Evolutionary conservation across 2,329 filamentous ascomycete species (phyloP), one percentile per base, ranked within the genome.

Genomic region (Dactylellina parvicollis): DNA sequence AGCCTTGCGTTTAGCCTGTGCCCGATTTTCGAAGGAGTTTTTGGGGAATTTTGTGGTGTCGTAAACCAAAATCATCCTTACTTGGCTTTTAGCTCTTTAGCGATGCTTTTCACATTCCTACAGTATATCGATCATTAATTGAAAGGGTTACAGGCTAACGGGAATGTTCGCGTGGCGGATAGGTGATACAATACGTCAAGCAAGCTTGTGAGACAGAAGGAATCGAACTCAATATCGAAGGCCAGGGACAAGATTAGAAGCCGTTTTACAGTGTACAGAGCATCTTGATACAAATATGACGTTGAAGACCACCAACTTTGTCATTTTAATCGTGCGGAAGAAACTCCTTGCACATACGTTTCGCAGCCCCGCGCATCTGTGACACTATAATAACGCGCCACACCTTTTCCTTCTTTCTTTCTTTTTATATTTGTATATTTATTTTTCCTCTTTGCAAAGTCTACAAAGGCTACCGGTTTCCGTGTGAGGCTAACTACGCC

Each of bases 171-270:
- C 62, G 40, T 50, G 61, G 34, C 12, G 34, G 55, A 40, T 73
- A 74, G 70, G 64, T 74, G 1, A 62, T 69, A 44, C 55, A 74
- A 60, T 74, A 66, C 54, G 64, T 74, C 56, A 74, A 59, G 24
- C 42, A 54, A 32, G 34, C 57, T 26, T 74, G 70, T 24, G 62
- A 74, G 38, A 34, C 46, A 40, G 70, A 74, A 62, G 70, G 70
- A 40, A 74, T 74, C 22, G 49, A 69, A 34, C 62, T 74, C 18
- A 62, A 62, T n/a, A 47, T 69, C 36, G 50, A 59, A 65, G 59
- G 59, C 52, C 57, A 72, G 52, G 67, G 49, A 38, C 59, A 72
- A 42, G 49, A 49, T 56, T 72, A 64, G 49, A 44, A 52, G 3
- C 18, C 8, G 8, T 26, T 36, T 16, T 12, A 56, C 28, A n/a